Conservation (phyloP, 2,329 filamentous ascomycete species). For the Neocatenulostroma microsporum region DNA sequence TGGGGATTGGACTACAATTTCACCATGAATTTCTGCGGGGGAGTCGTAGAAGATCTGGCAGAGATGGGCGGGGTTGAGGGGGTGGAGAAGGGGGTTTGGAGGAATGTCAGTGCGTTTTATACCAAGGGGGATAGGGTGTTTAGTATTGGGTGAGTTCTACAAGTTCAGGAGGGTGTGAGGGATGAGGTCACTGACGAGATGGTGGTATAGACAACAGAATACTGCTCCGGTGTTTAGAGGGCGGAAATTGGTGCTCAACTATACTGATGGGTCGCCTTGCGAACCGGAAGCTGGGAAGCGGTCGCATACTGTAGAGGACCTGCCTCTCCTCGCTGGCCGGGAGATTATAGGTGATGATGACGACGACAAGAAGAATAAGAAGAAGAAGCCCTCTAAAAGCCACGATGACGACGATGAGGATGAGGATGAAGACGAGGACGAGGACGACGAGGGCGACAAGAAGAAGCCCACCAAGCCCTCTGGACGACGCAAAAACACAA, state of each 20-base stretch:
- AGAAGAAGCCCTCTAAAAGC: conserved; percentile 17
- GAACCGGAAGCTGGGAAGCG: conserved; percentile 27
- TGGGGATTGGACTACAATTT: conserved; percentile 76
- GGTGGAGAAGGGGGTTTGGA: conserved; percentile 54
- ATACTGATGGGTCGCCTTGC: conserved; percentile 45
- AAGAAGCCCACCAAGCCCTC: conserved; percentile 19
- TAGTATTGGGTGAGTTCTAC: conserved; percentile 64
- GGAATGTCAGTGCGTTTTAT: conserved; percentile 75
- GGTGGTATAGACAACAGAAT: conserved; percentile 45
- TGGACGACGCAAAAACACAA: conserved; percentile 64
- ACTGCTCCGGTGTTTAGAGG: conserved; percentile 52
- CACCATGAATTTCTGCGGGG: conserved; percentile 71
- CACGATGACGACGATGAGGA: conserved; percentile 31
- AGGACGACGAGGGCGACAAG: too few species aligned
- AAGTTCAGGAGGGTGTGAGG: too few species aligned
- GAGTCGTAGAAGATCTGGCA: conserved; percentile 55
- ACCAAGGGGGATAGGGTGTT: conserved; percentile 57
- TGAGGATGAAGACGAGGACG: conserved; percentile 22
- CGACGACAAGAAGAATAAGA: conserved; percentile 18
- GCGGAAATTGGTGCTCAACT: conserved; percentile 52
- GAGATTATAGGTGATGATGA: conserved; percentile 34
- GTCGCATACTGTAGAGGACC: conserved; percentile 15
- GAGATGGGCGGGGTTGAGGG: conserved; percentile 53
- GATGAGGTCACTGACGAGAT: neutral
- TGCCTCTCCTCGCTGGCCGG: conserved; percentile 22